A percentile compares a stretch with the other conserved stretches of the same genome.
Conservation (phyloP, 2,329 filamentous ascomycete genomes). For the Tetracladium maxilliforme region DNA sequence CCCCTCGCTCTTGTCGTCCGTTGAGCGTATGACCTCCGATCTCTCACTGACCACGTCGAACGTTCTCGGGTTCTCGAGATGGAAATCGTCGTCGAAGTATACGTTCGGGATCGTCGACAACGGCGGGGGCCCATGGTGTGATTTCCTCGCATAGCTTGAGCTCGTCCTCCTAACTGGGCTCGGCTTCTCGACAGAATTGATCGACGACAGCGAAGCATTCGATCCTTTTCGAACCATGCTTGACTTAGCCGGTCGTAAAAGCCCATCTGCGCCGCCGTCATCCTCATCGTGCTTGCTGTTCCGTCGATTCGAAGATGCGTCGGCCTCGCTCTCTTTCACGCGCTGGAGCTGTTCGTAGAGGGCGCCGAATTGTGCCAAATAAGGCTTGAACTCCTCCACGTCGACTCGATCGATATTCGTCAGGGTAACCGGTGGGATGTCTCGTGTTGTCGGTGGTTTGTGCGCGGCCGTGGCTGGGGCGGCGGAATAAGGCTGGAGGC, state of each 20-base stretch:
- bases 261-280: too few relatives aligned
- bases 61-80: slow-evolving; percentile 85
- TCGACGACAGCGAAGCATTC: too few relatives aligned
- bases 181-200: too few relatives aligned
- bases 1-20: slow-evolving; percentile 34
- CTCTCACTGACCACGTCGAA: slow-evolving; percentile 95
- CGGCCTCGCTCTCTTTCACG: slow-evolving; percentile 63
- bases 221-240: too few relatives aligned
- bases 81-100: slow-evolving; percentile 92
- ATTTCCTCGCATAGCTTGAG: too few relatives aligned
- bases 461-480: slow-evolving; percentile 57
- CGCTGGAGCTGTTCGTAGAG: slow-evolving; percentile 82
- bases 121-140: slow-evolving; percentile 60
- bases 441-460: slow-evolving; percentile 68
- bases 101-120: slow-evolving; percentile 83
- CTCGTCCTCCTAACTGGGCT: too few relatives aligned
- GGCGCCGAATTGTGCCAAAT: slow-evolving; percentile 71
- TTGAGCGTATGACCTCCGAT: slow-evolving; percentile 75
- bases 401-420: slow-evolving; percentile 80
- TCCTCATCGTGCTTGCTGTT: slow-evolving; percentile 11
- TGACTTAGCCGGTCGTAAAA: too few relatives aligned
- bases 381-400: slow-evolving; percentile 64
- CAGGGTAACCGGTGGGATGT: slow-evolving; percentile 86
- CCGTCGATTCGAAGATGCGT: slow-evolving; percentile 30
- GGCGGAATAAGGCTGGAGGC: slow-evolving; percentile 64